These are phyloP conservation scores for Kodamaea sp. DNA, from an alignment of 1,139 yeast species.

Conservation along the genomic window DNA sequence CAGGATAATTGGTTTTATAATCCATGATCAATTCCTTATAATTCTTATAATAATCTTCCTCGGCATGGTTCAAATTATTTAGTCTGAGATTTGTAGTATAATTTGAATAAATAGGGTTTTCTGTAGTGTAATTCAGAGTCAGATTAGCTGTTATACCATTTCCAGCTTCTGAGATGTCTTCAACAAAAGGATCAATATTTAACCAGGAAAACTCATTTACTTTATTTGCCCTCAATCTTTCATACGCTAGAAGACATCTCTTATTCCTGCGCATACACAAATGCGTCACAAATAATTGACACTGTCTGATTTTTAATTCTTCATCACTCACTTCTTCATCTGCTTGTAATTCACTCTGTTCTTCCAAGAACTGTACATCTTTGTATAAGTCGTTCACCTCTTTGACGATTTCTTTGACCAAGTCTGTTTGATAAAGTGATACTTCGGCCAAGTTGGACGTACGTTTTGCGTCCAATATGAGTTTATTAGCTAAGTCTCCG, in stretches of 20 bases:
- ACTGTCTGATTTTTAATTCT: slow-evolving; percentile 50
- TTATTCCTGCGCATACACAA: slow-evolving; percentile 83
- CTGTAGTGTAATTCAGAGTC: slow-evolving; percentile 8
- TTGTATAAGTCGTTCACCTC: slow-evolving; percentile 57
- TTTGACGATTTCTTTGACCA: slow-evolving; percentile 62
- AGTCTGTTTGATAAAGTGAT: slow-evolving; percentile 72
- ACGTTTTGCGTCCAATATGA: slow-evolving; percentile 81
- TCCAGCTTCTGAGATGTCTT: slow-evolving; percentile 2
- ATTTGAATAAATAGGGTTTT: slow-evolving; percentile 16
- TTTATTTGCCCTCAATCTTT: slow-evolving; percentile 63
- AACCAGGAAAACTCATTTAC: slow-evolving; percentile 73
- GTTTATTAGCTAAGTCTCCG: slow-evolving; percentile 82
- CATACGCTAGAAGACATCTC: slow-evolving; percentile 82
- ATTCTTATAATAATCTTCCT: slow-evolving; percentile 70
- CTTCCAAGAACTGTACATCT: slow-evolving; percentile 42
- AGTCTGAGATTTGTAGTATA: slow-evolving; percentile 33
- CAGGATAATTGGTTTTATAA: slow-evolving; percentile 75
- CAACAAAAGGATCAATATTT: slow-evolving; percentile 37
- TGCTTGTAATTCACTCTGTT: slow-evolving; percentile 19
- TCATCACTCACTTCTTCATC: slow-evolving; percentile 26
- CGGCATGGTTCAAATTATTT: slow-evolving; percentile 68
- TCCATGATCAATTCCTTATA: slow-evolving; percentile 72
- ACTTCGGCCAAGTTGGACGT: slow-evolving; percentile 61
- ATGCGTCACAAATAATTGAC: slow-evolving; percentile 79
- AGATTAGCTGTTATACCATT: background rate